phyloP scores from a whole-genome alignment of 768 basidiomycete genomes.

The Lactarius sanguifluus region DNA sequence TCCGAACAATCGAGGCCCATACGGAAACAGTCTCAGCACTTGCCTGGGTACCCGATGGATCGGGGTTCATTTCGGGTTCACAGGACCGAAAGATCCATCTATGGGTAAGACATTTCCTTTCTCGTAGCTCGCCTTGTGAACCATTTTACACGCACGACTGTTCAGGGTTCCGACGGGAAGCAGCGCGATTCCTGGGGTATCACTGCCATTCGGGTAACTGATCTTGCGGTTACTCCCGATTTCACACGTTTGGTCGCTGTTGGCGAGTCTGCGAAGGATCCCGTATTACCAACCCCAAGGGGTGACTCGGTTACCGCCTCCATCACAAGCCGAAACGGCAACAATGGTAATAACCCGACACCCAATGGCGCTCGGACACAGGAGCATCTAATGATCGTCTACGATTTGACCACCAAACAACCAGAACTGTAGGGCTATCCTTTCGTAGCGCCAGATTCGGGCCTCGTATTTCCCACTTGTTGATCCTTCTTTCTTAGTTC shows the following conservation, averaged over 20 bases:
- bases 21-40: constrained; percentile 82
- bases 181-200: constrained; percentile 66
- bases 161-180: constrained; percentile 73
- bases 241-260: constrained; percentile 80
- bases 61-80: constrained; percentile 86
- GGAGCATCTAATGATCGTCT: constrained; percentile 72
- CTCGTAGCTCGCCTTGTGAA: constrained; percentile 22
- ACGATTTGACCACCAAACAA: constrained; percentile 68
- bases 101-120: constrained; percentile 58
- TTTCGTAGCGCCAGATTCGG: constrained; percentile 11
- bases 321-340: constrained; percentile 33
- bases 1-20: constrained; percentile 68
- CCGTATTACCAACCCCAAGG: constrained; percentile 17
- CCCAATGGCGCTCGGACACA: constrained; percentile 40
- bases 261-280: constrained; percentile 54
- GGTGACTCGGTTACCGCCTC: constrained; percentile 31
- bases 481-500: constrained; percentile 46
- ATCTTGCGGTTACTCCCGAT: constrained; percentile 86
- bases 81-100: constrained; percentile 80
- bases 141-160: constrained; percentile 18
- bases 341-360: constrained; percentile 26
- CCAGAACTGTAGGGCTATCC: constrained; percentile 58
- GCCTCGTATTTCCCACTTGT: constrained; percentile 19
- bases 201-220: constrained; percentile 77
- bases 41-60: constrained; percentile 84